Base-by-base conservation (phyloP, 768 basidiomycete species). In the Boletus rex-veris region DNA sequence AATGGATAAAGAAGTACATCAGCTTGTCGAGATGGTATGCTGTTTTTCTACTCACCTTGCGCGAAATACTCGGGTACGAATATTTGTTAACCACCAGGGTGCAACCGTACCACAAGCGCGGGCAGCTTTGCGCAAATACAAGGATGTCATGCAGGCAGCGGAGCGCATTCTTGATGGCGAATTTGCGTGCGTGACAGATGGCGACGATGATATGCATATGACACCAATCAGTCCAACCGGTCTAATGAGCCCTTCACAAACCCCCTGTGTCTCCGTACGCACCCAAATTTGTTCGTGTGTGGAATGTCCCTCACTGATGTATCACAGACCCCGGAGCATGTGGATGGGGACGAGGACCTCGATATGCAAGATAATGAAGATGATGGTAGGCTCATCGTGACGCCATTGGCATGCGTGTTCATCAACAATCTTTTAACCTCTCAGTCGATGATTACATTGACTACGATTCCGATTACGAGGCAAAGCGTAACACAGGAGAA, bases 131-230 rank as follows among this genome's bases (percentile, higher is more conserved):
- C 80, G 77, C 57, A 83, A 85, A 63, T 81, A 88, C 67, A 89
- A 84, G 57, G 93, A 98, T 77, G 92, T 94, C 35, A 91, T 92
- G 89, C 79, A 90, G 65, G 94, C 94, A 14, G 92, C 93, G 3
- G 92, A 92, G 68, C 79, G 79, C 43, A 83, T 92, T 55, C 89
- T 92, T 56, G 86, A 89, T 57, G 94, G 94, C 12, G 83, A 86
- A 58, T 93, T 90, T 63, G 88, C 90, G 62, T 73, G 87, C 64
- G 74, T 91, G n/a, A 71, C 62, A n/a, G 76, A 74, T 35, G 71
- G 67, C 18, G 73, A 83, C 46, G 83, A 75, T 2, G 81, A 84
- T 60, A 74, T 74, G 41, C 74, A 74, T 39, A 80, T 83, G 78
- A 67, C 65, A 15, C 65, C 69, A 19, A 45, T 48, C 40, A 67